Evolutionary conservation across 768 basidiomycete genomes (phyloP), one percentile per base, ranked within the genome.

Genomic region (Phlebiopsis gigantea): DNA sequence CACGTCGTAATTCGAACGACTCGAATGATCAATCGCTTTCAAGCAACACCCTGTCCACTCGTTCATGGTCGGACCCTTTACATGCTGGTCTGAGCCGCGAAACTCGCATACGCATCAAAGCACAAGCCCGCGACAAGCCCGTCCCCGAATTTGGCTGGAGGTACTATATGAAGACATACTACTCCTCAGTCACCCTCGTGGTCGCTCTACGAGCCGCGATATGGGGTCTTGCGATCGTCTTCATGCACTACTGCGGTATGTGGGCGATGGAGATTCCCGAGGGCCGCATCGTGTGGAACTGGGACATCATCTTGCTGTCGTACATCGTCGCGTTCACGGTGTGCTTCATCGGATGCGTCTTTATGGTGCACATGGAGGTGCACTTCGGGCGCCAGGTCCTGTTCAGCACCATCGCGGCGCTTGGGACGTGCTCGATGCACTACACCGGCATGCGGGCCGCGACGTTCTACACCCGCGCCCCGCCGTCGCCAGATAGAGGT

Each of bases 221-320:
- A 5, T 68, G 67, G 67, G 65, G 62, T 2, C 26, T 61, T 0
- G 67, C 65, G 1, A 64, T 68, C 15, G 67, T 65, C 19, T 62
- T 66, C 47, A 68, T 68, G 67, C 67, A 68, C 45, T 68, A 68
- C 52, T 65, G 65, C 43, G 67, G 67, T 0, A 68, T 68, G 67
- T 66, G 65, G 67, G 67, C 67, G 4, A 68, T 68, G 67, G 47
- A 62, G 15, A 62, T 68, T 12, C 65, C 67, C 8, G 43, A 56
- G 6, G 67, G 67, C 1, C 63, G 63, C 5, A 63, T 68, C 14
- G 47, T 34, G 19, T 68, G 67, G 67, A 47, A 64, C 43, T 26
- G 56, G 50, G 39, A 43, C 8, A 52, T 65, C n/a, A 65, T 66
- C 8, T 54, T 61, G 0, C 58, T 68, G 1, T 68, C 67, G 4